Conservation (phyloP, 2,329 filamentous ascomycete genomes). For the Trichoderma simmonsii region DNA sequence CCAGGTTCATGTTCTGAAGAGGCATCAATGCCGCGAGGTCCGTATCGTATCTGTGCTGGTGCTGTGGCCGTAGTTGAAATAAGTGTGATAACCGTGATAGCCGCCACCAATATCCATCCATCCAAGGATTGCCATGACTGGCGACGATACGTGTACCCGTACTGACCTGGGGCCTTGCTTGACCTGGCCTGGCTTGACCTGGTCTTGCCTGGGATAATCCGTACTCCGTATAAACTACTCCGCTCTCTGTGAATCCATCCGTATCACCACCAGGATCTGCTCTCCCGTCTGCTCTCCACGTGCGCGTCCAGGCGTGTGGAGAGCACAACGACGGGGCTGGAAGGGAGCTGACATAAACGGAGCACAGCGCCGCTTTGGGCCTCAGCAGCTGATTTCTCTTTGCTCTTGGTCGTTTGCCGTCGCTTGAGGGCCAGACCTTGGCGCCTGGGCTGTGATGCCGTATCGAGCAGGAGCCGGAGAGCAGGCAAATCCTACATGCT, state of each 20-base stretch:
- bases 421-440: background rate
- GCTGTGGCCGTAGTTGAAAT: background rate
- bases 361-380: background rate
- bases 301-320: background rate
- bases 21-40: background rate
- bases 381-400: background rate
- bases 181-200: background rate
- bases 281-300: conserved; percentile 5
- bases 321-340: background rate
- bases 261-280: background rate
- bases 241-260: background rate
- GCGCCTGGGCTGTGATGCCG: background rate
- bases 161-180: background rate
- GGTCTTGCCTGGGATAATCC: background rate
- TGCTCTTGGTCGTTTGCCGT: background rate
- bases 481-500: background rate
- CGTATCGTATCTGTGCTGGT: background rate
- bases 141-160: background rate
- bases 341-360: background rate
- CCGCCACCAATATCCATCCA: background rate
- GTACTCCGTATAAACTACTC: background rate
- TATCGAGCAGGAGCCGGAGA: conserved; percentile 6
- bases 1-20: background rate
- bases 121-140: background rate
- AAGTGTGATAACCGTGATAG: conserved; percentile 9